phyloP scores from a whole-genome alignment of 176 grass and related monocot species.

The Avena atlantica region DNA sequence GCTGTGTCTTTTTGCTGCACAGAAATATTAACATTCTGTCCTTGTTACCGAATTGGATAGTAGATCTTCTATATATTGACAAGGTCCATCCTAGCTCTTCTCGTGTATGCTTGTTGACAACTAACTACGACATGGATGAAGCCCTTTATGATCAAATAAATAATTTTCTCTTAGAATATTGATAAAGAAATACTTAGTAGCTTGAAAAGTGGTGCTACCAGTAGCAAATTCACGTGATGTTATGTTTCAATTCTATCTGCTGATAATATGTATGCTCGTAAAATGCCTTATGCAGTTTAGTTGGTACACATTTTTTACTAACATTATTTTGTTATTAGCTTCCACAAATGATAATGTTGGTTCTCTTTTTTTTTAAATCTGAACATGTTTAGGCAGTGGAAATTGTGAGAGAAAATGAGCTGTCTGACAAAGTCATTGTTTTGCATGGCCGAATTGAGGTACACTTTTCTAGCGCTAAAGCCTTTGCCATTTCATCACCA shows the following conservation, averaged over 20 bases:
- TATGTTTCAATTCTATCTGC: neutral
- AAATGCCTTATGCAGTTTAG: constrained; percentile 1
- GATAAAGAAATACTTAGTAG: constrained; percentile 7
- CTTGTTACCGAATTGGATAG: constrained; percentile 10
- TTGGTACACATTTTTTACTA: constrained; percentile 1
- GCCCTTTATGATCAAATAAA: constrained; percentile 21
- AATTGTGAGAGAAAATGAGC: constrained; percentile 91
- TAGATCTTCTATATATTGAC: constrained; percentile 14
- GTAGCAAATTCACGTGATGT: constrained; percentile 19
- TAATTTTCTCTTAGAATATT: constrained; percentile 16
- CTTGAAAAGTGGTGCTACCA: neutral
- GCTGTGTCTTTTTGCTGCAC: constrained; percentile 4
- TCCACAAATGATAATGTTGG: constrained; percentile 34
- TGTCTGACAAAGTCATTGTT: constrained; percentile 94
- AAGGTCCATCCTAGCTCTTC: constrained; percentile 24
- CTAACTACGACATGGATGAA: constrained; percentile 8
- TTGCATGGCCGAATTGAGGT: constrained; percentile 94
- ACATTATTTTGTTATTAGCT: constrained; percentile 30
- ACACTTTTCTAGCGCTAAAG: constrained; percentile 21
- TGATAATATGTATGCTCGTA: neutral
- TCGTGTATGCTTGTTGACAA: neutral
- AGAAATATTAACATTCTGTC: constrained; percentile 23
- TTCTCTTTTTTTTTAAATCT: constrained; percentile 41
- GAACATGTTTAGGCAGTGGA: constrained; percentile 76
- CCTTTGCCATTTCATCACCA: constrained; percentile 26